A percentile compares a stretch with the other conserved stretches of the same genome.
phyloP scores from a whole-genome alignment of 352 stramenopile species.

The Pythium graminicola region DNA sequence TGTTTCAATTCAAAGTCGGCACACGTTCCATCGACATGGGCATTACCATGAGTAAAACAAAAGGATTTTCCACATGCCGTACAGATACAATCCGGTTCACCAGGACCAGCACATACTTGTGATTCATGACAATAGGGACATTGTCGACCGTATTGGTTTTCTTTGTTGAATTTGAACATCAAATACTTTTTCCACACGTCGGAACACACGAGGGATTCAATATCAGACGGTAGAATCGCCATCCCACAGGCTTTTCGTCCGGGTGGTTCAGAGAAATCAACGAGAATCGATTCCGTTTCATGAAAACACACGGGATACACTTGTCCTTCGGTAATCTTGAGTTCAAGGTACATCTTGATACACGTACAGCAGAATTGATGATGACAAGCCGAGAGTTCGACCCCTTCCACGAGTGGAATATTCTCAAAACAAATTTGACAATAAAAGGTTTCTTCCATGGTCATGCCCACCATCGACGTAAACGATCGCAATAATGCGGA shows the following conservation, averaged over 20 bases:
- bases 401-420: constrained; percentile 26
- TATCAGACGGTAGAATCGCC: constrained; percentile 41
- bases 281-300: constrained; percentile 8
- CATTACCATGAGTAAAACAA: constrained; percentile 87
- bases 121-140: constrained; percentile 56
- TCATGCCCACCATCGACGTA: constrained; percentile 14
- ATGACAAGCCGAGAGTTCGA: constrained; percentile 38
- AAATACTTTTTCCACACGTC: constrained; percentile 70
- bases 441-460: constrained; percentile 66
- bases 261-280: neutral
- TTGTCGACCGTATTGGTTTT: constrained; percentile 55
- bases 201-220: constrained; percentile 35
- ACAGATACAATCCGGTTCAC: constrained; percentile 42
- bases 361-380: constrained; percentile 60
- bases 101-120: constrained; percentile 45
- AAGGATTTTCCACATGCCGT: constrained; percentile 50
- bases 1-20: constrained; percentile 75
- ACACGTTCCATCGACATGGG: constrained; percentile 64
- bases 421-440: constrained; percentile 80
- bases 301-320: constrained; percentile 74
- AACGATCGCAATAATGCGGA: constrained; percentile 10
- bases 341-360: constrained; percentile 54
- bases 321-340: constrained; percentile 63
- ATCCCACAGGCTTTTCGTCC: constrained; percentile 28
- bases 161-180: constrained; percentile 88